A percentile compares a stretch with the other conserved stretches of the same genome.
phyloP scores from a whole-genome alignment of 768 basidiomycete genomes.

The Hygrocybe coccinea region DNA sequence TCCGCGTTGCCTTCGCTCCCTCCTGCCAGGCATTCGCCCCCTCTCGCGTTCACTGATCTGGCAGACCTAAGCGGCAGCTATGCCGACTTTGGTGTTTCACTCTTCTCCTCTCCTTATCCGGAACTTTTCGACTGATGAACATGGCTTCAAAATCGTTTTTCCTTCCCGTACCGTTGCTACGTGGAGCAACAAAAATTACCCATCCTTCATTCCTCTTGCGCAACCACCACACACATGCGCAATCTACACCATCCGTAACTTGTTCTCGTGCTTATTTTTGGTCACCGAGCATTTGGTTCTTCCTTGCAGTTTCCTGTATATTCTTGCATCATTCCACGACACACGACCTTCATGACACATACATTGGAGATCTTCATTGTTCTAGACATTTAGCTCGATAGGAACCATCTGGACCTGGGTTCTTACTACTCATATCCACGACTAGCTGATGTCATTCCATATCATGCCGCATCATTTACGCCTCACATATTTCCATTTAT shows the following conservation, averaged over 20 bases:
- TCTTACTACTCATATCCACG: conserved; percentile 10
- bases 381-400: conserved; percentile 22
- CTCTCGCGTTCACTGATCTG: conserved; percentile 40
- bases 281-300: conserved; percentile 19
- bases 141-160: not conserved
- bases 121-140: conserved; percentile 44
- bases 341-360: conserved; percentile 24
- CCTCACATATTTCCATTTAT: not conserved
- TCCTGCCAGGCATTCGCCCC: conserved; percentile 28
- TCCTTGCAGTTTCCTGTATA: conserved; percentile 25
- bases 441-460: conserved; percentile 5
- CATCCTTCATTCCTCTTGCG: not conserved
- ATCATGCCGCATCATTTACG: conserved; percentile 2
- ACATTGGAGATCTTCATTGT: conserved; percentile 11
- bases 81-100: conserved; percentile 32
- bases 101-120: conserved; percentile 40
- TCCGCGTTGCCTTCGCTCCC: conserved; percentile 24
- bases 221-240: not conserved
- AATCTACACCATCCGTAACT: not conserved
- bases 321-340: conserved; percentile 38
- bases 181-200: not conserved
- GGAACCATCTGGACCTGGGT: not conserved
- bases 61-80: conserved; percentile 23
- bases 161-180: not conserved
- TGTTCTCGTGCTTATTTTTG: conserved; percentile 16